A percentile compares a stretch with the other conserved stretches of the same genome.
Conservation (phyloP, 2,329 filamentous ascomycete species). For the Huntiella omanensis region DNA sequence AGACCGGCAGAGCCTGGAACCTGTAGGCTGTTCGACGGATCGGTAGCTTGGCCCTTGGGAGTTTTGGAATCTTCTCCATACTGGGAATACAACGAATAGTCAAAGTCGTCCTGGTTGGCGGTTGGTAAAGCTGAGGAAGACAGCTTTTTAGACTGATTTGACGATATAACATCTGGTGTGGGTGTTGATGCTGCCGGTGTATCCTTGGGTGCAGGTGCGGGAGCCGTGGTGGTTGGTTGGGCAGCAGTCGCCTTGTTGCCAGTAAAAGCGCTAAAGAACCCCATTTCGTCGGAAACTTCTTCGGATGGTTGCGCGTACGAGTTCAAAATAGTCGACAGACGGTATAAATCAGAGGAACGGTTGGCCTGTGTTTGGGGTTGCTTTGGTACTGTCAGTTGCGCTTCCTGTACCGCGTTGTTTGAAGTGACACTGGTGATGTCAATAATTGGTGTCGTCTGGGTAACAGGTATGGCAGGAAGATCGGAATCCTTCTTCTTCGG, state of each 20-base stretch:
- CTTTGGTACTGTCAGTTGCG: conserved; percentile 14
- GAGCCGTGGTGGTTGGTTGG: conserved; percentile 10
- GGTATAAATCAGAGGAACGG: conserved; percentile 17
- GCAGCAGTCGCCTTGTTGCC: conserved; percentile 12
- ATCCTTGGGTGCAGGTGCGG: background rate
- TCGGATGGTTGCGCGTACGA: conserved; percentile 32
- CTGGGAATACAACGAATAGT: conserved; percentile 7
- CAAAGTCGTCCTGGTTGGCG: conserved; percentile 1
- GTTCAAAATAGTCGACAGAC: conserved; percentile 35
- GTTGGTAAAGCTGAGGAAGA: conserved; percentile 12
- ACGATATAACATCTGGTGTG: background rate
- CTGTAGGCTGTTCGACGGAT: conserved; percentile 7
- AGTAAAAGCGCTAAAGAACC: background rate
- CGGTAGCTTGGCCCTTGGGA: conserved; percentile 6
- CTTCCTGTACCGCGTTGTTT: too few relatives aligned
- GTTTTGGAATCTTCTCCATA: conserved; percentile 9
- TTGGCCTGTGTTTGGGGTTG: conserved; percentile 6
- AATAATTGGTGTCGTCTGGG: too few relatives aligned
- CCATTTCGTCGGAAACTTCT: conserved; percentile 15
- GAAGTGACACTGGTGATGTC: too few relatives aligned
- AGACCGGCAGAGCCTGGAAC: conserved; percentile 3
- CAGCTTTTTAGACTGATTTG: conserved; percentile 9
- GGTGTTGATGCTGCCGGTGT: background rate
- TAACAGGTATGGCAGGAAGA: too few relatives aligned
- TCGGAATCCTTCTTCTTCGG: too few relatives aligned